Evolutionary conservation across 2,329 filamentous ascomycete genomes (phyloP), one percentile per base, ranked within the genome.

Genomic region (Phoma sp.): DNA sequence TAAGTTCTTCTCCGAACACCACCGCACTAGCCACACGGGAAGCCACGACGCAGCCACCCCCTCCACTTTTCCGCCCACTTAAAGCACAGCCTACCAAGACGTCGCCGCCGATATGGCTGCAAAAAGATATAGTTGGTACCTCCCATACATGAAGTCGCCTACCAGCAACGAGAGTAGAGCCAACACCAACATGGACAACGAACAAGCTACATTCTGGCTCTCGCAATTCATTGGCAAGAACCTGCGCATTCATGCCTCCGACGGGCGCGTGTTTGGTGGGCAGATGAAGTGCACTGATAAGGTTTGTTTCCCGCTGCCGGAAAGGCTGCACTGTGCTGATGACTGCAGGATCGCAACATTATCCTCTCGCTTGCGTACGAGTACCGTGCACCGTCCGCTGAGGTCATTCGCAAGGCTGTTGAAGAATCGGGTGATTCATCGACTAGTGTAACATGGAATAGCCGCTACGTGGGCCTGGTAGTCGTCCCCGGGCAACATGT

Each of bases 241-340:
- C 32, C 78, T 98, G 28, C 88, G 92, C 53, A 79, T 98, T 48
- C 85, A 90, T 65, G 91, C 89, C 12, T 90, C 87, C 4, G 93
- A 98, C 72, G 86, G 85, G 14, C 90, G 95, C 56, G 87, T 96
- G 74, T 99, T 98, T 75, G 86, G 92, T 49, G 95, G 95, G 17
- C 83, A 87, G 60, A 90, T 99, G 78, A 97, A 96, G 77, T 99
- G 95, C 79, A 97, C 93, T 25, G 95, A 99, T 79, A 87, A 89
- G 55, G 92, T 96, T 78, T 43, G 84, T 81, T 21, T 32, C 15
- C 26, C 25, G 21, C 17, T 29, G 9, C 34, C 18, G 17, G 30
- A 20, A 10, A 5, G 25, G 7, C 1, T n/a, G 4, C 32, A 6
- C 21, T 15, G 23, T 25, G 58, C 51, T 54, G 23, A 43, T 28